A percentile compares a stretch with the other conserved stretches of the same genome.
phyloP scores from a whole-genome alignment of 805 yeast species.

The Yarrowia divulgata region DNA sequence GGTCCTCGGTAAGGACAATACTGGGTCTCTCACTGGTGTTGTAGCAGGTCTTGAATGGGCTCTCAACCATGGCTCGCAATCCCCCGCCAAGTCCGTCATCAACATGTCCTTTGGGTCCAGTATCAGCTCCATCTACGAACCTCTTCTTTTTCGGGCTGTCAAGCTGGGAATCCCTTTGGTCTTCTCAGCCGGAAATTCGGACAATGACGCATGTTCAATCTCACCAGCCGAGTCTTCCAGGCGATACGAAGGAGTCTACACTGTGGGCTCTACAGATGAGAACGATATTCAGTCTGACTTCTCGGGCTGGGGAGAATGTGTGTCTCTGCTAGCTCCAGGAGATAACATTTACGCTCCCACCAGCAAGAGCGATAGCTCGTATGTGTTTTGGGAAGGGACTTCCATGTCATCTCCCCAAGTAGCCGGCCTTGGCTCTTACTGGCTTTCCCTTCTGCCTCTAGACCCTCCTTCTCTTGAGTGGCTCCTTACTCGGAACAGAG shows the following conservation, averaged over 20 bases:
- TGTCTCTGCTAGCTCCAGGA: conserved; percentile 4
- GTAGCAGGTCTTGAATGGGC: conserved; percentile 53
- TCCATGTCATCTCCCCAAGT: conserved; percentile 16
- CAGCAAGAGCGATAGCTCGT: not conserved
- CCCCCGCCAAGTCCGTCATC: not conserved
- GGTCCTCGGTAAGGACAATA: conserved; percentile 81
- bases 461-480: conserved; percentile 1
- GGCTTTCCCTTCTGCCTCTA: conserved; percentile 6
- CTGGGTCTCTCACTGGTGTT: conserved; percentile 84
- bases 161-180: not conserved
- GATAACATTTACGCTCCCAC: conserved; percentile 2
- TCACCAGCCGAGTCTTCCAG: conserved; percentile 4
- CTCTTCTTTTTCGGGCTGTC: not conserved
- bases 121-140: not conserved
- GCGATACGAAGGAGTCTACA: conserved; percentile 3
- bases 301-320: conserved; percentile 15
- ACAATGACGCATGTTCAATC: not conserved
- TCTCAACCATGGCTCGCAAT: not conserved
- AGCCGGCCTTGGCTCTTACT: conserved; percentile 6
- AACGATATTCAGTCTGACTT: not conserved
- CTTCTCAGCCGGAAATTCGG: conserved; percentile 1
- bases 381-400: not conserved
- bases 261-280: not conserved
- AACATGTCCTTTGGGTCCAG: conserved; percentile 14
- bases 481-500: conserved; percentile 7